Evolutionary conservation across 495 filamentous ascomycete genomes (phyloP), one percentile per base, ranked within the genome.

Genomic region (Annulohypoxylon maeteangense): DNA sequence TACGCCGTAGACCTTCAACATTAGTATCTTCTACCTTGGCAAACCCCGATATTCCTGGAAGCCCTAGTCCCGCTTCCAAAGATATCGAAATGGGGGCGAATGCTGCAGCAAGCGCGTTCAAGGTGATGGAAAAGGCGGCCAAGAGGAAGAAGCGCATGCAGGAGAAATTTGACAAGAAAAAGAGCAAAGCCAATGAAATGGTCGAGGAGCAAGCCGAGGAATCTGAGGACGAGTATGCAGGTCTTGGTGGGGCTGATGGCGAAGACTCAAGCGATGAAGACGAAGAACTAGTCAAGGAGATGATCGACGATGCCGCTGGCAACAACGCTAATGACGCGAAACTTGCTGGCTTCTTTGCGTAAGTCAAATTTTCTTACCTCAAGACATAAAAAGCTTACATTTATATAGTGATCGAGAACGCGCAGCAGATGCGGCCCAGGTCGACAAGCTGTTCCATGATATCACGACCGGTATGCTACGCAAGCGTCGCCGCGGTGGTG

Each of bases 201-300:
- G 83, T 99, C 16, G 87, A 98, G 66, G 95, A 98, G 68, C 93
- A 95, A 74, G 95, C 95, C 40, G 93, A 95, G 72, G 95, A 99
- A 82, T 98, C 96, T 0, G 96, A 98, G 76, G 95, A 99, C 76
- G 95, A 99, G 78, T 99, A 97, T 76, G 95, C 94, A 32, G 96
- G 96, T 1, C 83, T 98, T 42, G 96, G 96, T 50, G 95, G 95
- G 44, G 91, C 86, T 3, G 93, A 93, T 78, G 94, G 95, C 54
- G 96, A 99, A 65, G 93, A 93, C 40, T 91, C 89, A 54, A 88
- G 83, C 22, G 90, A 90, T 38, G 92, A 93, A 62, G 87, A 91
- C 53, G 82, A 84, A 31, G 84, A 83, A 10, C 83, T 81, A 22
- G 83, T 92, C 61, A 88, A 91, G 67, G 91, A 93, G 78, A 95